These are phyloP conservation scores for Talaromyces amestolkiae DNA, from an alignment of 2,329 filamentous ascomycete genomes.

Conservation along the genomic window DNA sequence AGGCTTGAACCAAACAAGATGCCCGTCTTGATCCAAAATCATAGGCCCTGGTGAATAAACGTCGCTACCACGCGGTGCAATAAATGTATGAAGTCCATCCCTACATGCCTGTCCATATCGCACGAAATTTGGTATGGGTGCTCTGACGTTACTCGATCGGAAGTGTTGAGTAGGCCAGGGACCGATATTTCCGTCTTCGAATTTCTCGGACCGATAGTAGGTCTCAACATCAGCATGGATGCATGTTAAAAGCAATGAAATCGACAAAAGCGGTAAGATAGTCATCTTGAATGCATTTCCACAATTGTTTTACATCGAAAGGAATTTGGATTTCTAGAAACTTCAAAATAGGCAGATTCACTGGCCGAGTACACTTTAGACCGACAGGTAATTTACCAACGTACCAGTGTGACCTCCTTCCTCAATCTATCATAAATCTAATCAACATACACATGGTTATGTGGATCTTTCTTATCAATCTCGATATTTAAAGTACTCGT, in stretches of 20 bases:
- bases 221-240: slow-evolving; percentile 7
- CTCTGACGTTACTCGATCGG: background rate
- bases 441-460: background rate
- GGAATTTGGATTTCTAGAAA: background rate
- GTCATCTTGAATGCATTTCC: background rate
- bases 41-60: slow-evolving; percentile 11
- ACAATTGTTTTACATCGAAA: background rate
- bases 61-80: slow-evolving; percentile 1
- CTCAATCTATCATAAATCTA: background rate
- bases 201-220: slow-evolving; percentile 8
- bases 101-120: background rate
- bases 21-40: slow-evolving; percentile 14
- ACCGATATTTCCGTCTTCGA: slow-evolving; percentile 4
- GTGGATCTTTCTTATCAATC: background rate
- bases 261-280: background rate
- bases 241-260: background rate
- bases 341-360: background rate
- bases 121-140: slow-evolving; percentile 7
- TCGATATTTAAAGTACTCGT: background rate
- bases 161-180: slow-evolving; percentile 2
- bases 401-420: background rate
- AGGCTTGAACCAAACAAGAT: slow-evolving; percentile 12
- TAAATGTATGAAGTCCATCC: slow-evolving; percentile 10
- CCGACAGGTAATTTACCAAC: background rate
- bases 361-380: background rate